Evolutionary conservation across 2,329 filamentous ascomycete genomes (phyloP), one percentile per base, ranked within the genome.

Genomic region (Botrytis deweyae): DNA sequence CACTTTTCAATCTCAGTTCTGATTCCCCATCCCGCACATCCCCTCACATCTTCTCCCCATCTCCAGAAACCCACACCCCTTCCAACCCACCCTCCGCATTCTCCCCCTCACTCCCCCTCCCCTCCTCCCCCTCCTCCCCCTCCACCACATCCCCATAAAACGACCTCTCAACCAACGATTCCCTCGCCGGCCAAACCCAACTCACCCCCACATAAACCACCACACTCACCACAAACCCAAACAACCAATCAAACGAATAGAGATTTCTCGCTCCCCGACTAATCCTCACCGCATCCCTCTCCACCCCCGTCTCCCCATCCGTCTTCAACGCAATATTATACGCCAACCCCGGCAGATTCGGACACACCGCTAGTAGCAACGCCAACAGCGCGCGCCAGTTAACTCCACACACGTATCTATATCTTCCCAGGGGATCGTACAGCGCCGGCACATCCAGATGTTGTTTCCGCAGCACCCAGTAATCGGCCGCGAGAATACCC

Each of bases 191-290:
- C 61, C 87, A 86, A 4, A 82, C 77, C 74, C 81, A 82, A 66
- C 84, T 87, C 33, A 91, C 77, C 0, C 75, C 77, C 16, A 87
- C 82, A 81, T 92, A 92, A 0, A 91, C 84, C 4, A 88, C 68
- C 33, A 87, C 86, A 12, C 88, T 88, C 0, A 81, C 83, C 16
- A 86, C 82, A 76, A 92, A 91, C 0, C 90, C 90, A 67, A 90
- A 84, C 29, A 92, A 79, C 87, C 90, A 92, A n/a, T 90, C 89
- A 78, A 92, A 90, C 40, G 87, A 85, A 78, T 91, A 92, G 7
- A 91, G 82, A 76, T 87, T 86, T 61, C 83, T 80, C 0, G 84
- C 82, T 0, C 90, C 90, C 0, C 82, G 82, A 0, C 78, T 82
- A 75, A 80, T 83, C 10, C 75, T 75, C 6, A 77, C 77, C 4